Evolutionary conservation across 108 stramenopile species (phyloP), one percentile per base, ranked within the genome.

Genomic region (Fragilariopsis cylindrus): DNA sequence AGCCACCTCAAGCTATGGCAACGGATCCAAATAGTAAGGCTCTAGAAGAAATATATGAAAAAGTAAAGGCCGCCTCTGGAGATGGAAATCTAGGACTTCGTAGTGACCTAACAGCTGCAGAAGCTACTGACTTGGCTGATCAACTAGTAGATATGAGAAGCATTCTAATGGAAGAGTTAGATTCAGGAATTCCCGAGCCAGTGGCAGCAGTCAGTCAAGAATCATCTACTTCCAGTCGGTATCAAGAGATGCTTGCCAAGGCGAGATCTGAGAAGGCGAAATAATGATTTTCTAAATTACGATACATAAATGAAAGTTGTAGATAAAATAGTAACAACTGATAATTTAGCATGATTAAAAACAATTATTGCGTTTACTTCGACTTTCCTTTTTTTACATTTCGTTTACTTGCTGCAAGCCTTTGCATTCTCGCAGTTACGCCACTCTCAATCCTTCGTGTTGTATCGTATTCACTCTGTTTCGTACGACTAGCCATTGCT

Each of bases 121-220:
- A 84, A 71, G 90, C 90, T 30, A 49, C 72, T 21, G 85, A 80
- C 45, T 70, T 91, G 79, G 84, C 82, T 2, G 84, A 80, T 55
- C 49, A 71, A 42, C 65, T 93, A 19, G 70, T 70, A n/a, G 62
- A 76, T 39, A 90, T 94, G 93, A 73, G 90, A 45, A 57, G 72
- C 40, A 60, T 92, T 30, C 66, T 94, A 18, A 86, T 94, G 85
- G 85, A 89, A 65, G 93, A 94, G 65, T 70, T 93, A 53, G 84
- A 89, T 65, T 53, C 69, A 53, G 79, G 79, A 7, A 80, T 80
- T 71, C 73, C 85, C 5, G 76, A 58, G 15, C 57, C 54, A 39
- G 18, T 39, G 11, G 48, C 69, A 48, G 11, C 12, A 19, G 74
- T 42, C 12, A 2, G 15, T 57, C 41, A 55, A 56, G 47, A n/a